Evolutionary conservation across 768 basidiomycete genomes (phyloP).

Genomic region (Amanita molliuscula): DNA sequence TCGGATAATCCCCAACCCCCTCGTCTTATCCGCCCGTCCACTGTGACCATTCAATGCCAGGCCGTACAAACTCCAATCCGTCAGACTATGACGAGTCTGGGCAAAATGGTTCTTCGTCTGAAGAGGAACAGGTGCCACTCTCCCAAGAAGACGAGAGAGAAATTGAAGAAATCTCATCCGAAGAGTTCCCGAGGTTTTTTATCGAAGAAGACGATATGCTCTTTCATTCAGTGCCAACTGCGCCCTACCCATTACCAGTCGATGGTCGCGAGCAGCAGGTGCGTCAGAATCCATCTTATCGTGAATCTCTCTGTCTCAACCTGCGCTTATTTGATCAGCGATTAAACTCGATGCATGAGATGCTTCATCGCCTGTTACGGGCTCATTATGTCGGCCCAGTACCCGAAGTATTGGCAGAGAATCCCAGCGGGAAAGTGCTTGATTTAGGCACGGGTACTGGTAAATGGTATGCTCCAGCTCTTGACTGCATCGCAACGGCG

Average conservation of each 20-base stretch:
- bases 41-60: not conserved
- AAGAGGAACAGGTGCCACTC: constrained; percentile 5
- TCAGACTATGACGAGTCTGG: not conserved
- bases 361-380: constrained; percentile 42
- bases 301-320: constrained; percentile 1
- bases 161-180: constrained; percentile 28
- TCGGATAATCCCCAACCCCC: not conserved
- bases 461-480: constrained; percentile 43
- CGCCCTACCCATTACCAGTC: constrained; percentile 65
- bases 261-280: constrained; percentile 65
- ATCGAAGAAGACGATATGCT: constrained; percentile 46
- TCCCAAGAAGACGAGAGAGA: not conserved
- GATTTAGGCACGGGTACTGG: constrained; percentile 77
- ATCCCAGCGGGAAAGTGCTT: constrained; percentile 36
- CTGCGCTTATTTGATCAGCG: constrained; percentile 28
- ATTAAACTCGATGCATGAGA: constrained; percentile 35
- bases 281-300: constrained; percentile 13
- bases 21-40: not conserved
- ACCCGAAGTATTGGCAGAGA: constrained; percentile 32
- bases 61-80: not conserved
- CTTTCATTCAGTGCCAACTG: constrained; percentile 53
- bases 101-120: not conserved
- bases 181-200: constrained; percentile 56
- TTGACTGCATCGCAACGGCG: constrained; percentile 12
- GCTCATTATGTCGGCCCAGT: constrained; percentile 54